Evolutionary conservation across 768 basidiomycete genomes (phyloP).

Genomic region (Gymnopilus junonius): DNA sequence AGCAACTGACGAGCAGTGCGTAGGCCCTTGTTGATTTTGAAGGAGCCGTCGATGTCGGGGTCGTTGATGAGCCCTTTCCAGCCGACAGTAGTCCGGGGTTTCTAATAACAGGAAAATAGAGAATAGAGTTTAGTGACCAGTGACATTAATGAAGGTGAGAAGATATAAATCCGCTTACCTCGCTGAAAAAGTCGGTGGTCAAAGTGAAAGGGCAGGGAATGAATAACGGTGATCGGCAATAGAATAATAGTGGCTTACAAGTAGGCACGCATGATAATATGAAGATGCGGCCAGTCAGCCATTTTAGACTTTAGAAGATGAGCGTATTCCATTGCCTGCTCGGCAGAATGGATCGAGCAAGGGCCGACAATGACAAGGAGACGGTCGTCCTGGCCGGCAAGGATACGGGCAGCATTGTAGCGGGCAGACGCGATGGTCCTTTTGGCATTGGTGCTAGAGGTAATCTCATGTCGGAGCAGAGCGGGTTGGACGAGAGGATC

Average conservation of each 20-base stretch:
- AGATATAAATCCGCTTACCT: slow-evolving; percentile 27
- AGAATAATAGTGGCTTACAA: slow-evolving; percentile 64
- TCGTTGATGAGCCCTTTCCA: slow-evolving; percentile 98
- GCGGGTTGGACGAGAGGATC: slow-evolving; percentile 96
- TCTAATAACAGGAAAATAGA: slow-evolving; percentile 46
- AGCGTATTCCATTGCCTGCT: slow-evolving; percentile 86
- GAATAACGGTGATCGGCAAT: slow-evolving; percentile 7
- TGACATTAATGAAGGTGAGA: not conserved
- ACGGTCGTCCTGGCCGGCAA: slow-evolving; percentile 85
- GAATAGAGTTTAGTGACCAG: not conserved
- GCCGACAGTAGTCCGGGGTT: slow-evolving; percentile 96
- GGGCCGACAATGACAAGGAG: slow-evolving; percentile 93
- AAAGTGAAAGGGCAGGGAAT: slow-evolving; percentile 7
- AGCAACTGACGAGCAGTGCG: slow-evolving; percentile 87
- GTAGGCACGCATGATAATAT: slow-evolving; percentile 96
- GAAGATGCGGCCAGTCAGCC: slow-evolving; percentile 70
- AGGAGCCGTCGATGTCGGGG: slow-evolving; percentile 93
- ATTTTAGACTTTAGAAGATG: slow-evolving; percentile 71
- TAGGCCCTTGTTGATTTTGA: slow-evolving; percentile 97
- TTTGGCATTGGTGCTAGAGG: slow-evolving; percentile 64
- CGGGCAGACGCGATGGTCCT: slow-evolving; percentile 82
- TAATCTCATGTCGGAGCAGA: slow-evolving; percentile 86
- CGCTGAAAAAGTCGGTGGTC: slow-evolving; percentile 26
- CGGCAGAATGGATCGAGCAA: slow-evolving; percentile 91
- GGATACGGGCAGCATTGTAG: slow-evolving; percentile 75